Conservation (phyloP, 2,329 filamentous ascomycete species). For the Orbilia blumenaviensis region DNA sequence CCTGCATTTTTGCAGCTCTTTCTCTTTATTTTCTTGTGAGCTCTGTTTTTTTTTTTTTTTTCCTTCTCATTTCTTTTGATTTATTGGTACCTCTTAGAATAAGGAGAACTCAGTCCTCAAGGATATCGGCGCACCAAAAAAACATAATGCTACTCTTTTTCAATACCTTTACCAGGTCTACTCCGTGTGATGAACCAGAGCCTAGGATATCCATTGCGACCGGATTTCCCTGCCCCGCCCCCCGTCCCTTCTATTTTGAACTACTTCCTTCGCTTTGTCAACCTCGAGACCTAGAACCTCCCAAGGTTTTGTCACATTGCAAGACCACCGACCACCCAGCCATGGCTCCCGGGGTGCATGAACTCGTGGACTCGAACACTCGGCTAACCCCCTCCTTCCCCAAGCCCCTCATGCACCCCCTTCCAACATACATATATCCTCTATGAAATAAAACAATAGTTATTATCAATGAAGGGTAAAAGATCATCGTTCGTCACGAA, state of each 20-base stretch:
- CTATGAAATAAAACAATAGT: neutral
- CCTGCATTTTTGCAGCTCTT: constrained; percentile 10
- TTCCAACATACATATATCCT: neutral
- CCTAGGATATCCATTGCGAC: neutral
- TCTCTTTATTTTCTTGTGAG: no score
- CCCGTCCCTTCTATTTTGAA: neutral
- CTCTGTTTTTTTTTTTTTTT: constrained; percentile 7
- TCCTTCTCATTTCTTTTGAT: neutral
- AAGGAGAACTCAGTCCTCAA: constrained; percentile 50
- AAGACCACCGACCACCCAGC: neutral
- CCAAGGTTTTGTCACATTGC: no score
- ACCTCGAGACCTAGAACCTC: no score
- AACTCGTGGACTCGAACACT: constrained; percentile 34
- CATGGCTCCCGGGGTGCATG: neutral
- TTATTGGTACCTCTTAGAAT: constrained; percentile 23
- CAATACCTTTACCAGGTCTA: neutral
- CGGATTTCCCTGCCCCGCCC: neutral
- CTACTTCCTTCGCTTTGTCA: neutral
- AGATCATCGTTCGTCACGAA: constrained; percentile 4
- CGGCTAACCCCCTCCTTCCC: constrained; percentile 21
- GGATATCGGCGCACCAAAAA: constrained; percentile 50
- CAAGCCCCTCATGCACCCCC: neutral
- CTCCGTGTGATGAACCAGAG: neutral
- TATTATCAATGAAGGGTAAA: neutral
- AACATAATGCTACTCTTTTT: constrained; percentile 15